Evolutionary conservation across 2,329 filamentous ascomycete genomes (phyloP).

Genomic region (Alternaria sp.): DNA sequence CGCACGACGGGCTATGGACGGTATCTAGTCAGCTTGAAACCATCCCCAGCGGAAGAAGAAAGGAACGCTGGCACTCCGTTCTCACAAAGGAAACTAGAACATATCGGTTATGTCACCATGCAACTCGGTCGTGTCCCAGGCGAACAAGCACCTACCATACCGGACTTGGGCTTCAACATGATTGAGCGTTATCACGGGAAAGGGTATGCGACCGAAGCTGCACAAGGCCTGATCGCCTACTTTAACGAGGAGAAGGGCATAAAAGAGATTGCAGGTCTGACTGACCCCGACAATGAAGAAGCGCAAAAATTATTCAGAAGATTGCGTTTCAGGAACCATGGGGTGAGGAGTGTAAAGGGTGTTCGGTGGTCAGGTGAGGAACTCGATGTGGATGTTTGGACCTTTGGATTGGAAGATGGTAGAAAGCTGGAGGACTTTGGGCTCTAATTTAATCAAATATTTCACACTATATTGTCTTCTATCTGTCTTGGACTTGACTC

Average conservation of each 20-base stretch:
- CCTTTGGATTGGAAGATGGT: conserved; percentile 13
- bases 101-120: conserved; percentile 30
- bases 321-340: conserved; percentile 26
- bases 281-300: conserved; percentile 19
- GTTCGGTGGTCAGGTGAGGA: conserved; percentile 12
- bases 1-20: conserved; percentile 37
- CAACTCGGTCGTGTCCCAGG: conserved; percentile 26
- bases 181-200: conserved; percentile 20
- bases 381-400: conserved; percentile 18
- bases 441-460: background rate
- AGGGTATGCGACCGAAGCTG: conserved; percentile 29
- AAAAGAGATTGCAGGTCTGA: conserved; percentile 18
- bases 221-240: conserved; percentile 8
- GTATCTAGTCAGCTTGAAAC: conserved; percentile 33
- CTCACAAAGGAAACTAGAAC: conserved; percentile 1
- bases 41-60: background rate
- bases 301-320: conserved; percentile 23
- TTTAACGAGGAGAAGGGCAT: conserved; percentile 11
- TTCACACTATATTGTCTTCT: too few relatives aligned
- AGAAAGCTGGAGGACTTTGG: conserved; percentile 13
- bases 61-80: background rate
- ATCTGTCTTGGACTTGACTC: background rate
- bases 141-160: conserved; percentile 14
- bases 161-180: conserved; percentile 30
- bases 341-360: conserved; percentile 12